Percentiles rank a stretch among this genome's conserved stretches.
These are phyloP conservation scores for Tilletia indica DNA, from an alignment of 1,284 basidiomycete species.

Conservation along the genomic window DNA sequence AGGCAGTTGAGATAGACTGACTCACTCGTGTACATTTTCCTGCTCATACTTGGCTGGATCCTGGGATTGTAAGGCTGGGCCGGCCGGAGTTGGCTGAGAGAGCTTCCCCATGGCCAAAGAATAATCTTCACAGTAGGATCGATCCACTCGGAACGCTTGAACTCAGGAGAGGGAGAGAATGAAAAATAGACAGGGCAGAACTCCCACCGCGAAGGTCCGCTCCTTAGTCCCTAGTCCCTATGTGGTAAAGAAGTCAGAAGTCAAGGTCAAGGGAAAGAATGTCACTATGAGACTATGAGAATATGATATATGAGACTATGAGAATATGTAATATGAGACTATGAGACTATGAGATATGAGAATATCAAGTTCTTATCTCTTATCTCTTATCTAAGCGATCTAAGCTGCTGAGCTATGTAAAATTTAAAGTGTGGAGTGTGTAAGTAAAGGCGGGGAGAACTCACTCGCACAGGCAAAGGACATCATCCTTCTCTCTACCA, in stretches of 20 bases:
- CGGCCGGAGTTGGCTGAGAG: slow-evolving; percentile 2
- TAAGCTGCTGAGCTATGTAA: not conserved
- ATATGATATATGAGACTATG: not conserved
- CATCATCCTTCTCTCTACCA: not conserved
- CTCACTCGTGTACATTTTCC: slow-evolving; percentile 53
- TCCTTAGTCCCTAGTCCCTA: no score
- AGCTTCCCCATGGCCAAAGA: slow-evolving; percentile 4
- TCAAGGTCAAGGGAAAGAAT: not conserved
- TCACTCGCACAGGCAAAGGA: not conserved
- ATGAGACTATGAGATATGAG: not conserved
- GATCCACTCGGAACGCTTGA: not conserved
- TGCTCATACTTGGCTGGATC: slow-evolving; percentile 47
- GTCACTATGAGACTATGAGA: not conserved
- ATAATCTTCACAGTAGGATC: no score
- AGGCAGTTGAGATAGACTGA: not conserved
- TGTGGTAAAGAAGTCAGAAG: no score
- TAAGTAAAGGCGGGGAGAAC: not conserved
- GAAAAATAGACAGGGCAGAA: no score
- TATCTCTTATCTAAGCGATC: not conserved
- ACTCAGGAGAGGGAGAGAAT: not conserved
- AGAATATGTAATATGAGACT: not conserved
- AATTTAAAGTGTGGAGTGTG: no score
- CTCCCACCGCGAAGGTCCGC: no score
- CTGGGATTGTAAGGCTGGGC: not conserved
- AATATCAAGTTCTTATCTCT: not conserved